Base-by-base conservation (phyloP, 768 basidiomycete genomes). In the Leccinum arenicola region DNA sequence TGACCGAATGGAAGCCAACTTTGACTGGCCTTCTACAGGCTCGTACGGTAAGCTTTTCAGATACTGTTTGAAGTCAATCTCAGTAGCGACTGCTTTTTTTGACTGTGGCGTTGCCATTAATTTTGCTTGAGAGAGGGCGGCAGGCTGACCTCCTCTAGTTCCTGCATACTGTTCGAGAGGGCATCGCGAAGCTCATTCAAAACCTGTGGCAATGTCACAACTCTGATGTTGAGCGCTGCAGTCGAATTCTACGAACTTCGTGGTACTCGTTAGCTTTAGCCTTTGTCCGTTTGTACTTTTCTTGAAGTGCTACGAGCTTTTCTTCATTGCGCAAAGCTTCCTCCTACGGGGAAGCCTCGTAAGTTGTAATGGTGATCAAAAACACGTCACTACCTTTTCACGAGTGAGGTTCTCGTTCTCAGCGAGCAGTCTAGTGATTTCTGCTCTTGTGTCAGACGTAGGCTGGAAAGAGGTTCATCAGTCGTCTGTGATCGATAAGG, bases 281-380 rank as follows among this genome's bases (percentile, higher is more conserved):
- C 57, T 71, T 73, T 17, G 51, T 50, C 17, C 52, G 64, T 38
- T 35, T 63, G 31, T 71, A 67, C 52, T 71, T 73, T 12, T 56
- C 65, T 33, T 48, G 63, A 10, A 71, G 50, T 8, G 1, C 36
- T 3, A 36, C 19, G 33, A 69, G 7, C 29, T 61, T 61, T 36
- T 59, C 58, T 29, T 54, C 43, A 17, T 29, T 57, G 15, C 33
- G 58, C 8, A 38, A 56, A 23, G 59, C 60, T 33, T 58, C 54
- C 38, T 61, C 61, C 71, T 71, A 52, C 15, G 6, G 15, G 7
- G 14, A 49, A 31, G 14, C 14, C 15, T 35, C 47, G 56, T 65
- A 43, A 63, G 31, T 19, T n/a, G 23, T 38, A 11, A 47, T 25
- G 15, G 25, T 4, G 15, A 35, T 21, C 0, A 23, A 54, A 49